Evolutionary conservation across 352 stramenopile species (phyloP).

Genomic region (Blastocystis sp.): DNA sequence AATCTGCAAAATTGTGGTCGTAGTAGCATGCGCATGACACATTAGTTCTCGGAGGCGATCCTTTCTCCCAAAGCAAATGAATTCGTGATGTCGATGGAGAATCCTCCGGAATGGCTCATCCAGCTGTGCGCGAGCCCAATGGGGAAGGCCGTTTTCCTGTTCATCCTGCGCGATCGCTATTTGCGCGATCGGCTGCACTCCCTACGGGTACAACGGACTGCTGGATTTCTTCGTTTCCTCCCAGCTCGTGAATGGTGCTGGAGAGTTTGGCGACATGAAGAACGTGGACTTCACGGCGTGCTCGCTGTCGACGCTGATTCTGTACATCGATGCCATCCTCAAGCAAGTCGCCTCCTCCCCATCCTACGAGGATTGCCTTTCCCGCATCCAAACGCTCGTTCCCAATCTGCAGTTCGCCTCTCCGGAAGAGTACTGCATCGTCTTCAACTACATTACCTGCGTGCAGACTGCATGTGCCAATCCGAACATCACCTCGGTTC

Average conservation of each 20-base stretch:
- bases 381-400: neutral
- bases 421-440: neutral
- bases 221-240: slow-evolving; percentile 48
- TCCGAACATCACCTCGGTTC: neutral
- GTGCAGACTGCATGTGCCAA: neutral
- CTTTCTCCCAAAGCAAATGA: slow-evolving; percentile 30
- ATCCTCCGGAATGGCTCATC: slow-evolving; percentile 28
- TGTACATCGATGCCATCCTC: slow-evolving; percentile 10
- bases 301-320: neutral
- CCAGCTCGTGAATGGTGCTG: neutral
- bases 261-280: neutral
- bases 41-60: slow-evolving; percentile 47
- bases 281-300: neutral
- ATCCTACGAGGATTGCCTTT: neutral
- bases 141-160: slow-evolving; percentile 37
- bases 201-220: slow-evolving; percentile 22
- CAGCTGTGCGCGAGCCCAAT: slow-evolving; percentile 21
- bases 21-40: neutral
- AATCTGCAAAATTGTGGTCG: neutral
- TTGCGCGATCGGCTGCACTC: neutral
- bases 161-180: slow-evolving; percentile 20
- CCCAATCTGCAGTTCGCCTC: neutral
- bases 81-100: neutral
- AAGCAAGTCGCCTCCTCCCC: neutral
- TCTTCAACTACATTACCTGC: slow-evolving; percentile 40